Base-by-base conservation (phyloP, 2,329 filamentous ascomycete genomes). In the Furcasterigmium furcatum region DNA sequence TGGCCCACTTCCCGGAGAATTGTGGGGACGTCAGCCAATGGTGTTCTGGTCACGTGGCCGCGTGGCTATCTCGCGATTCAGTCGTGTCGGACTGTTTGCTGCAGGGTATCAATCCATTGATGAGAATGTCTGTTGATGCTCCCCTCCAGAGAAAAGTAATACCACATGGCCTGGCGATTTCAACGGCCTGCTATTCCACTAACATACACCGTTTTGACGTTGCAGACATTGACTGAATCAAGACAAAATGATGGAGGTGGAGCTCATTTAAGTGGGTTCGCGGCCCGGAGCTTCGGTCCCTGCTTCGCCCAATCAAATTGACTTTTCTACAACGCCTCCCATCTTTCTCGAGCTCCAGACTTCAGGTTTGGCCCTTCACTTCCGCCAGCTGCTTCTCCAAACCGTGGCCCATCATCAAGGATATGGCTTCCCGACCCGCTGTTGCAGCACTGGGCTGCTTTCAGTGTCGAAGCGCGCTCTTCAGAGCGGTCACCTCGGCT, bases 381-480 rank as follows among this genome's bases (percentile, higher is more conserved):
- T 4, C 38, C 16, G 2, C 14, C 16, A n/a, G n/a, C n/a, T n/a
- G n/a, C n/a, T n/a, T n/a, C n/a, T n/a, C n/a, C n/a, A n/a, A n/a
- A n/a, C n/a, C n/a, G n/a, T n/a, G n/a, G n/a, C n/a, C 38, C 38
- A 6, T 3, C 20, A 41, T 2, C 45, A 30, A 46, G n/a, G 24
- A 40, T 29, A 59, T 60, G 57, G 50, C 49, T n/a, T 48, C 52
- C n/a, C 44, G 53, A 32, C 51, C 57, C 7, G 46, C 50, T 2
- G 30, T 57, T 12, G 52, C 56, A 35, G 52, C 53, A 13, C 47
- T 48, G 9, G 50, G 59, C 49, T 63, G 60, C 53, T 47, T 57
- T 3, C 53, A 55, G 22, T 63, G 60, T 49, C 54, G 56, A 10
- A 45, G 39, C 2, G 54, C 53, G 8, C 51, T 52, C 8, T 34